Conservation (phyloP, 2,329 filamentous ascomycete species). For the Helotiales sp. region DNA sequence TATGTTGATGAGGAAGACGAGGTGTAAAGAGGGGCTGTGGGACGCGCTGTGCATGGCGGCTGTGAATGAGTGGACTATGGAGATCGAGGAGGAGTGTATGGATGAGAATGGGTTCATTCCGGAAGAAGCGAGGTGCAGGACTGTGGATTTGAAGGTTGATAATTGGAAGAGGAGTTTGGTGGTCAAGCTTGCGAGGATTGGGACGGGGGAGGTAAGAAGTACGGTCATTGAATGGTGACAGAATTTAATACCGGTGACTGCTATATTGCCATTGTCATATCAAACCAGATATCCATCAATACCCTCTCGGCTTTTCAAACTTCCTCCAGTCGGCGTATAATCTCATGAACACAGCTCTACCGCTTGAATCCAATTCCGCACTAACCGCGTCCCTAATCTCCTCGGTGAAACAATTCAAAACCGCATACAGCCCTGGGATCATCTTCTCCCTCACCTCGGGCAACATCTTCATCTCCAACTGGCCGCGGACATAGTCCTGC, state of each 20-base stretch:
- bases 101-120: conserved; percentile 19
- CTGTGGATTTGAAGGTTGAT: conserved; percentile 9
- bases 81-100: conserved; percentile 20
- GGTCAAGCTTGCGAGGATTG: background rate
- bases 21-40: conserved; percentile 13
- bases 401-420: conserved; percentile 62
- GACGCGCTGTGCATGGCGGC: conserved; percentile 20
- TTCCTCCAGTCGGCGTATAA: conserved; percentile 64
- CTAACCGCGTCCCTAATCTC: conserved; percentile 62
- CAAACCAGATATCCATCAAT: background rate
- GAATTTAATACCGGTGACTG: background rate
- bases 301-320: conserved; percentile 62
- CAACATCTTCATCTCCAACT: conserved; percentile 60
- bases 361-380: conserved; percentile 61
- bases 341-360: conserved; percentile 61
- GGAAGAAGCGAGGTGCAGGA: background rate
- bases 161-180: conserved; percentile 5
- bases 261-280: background rate
- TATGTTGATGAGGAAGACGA: conserved; percentile 16
- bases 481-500: conserved; percentile 63
- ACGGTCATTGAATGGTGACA: conserved; percentile 10
- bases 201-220: conserved; percentile 2
- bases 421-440: conserved; percentile 61
- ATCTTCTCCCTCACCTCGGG: conserved; percentile 59
- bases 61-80: conserved; percentile 17